A percentile compares a stretch with the other conserved stretches of the same genome.
These are phyloP conservation scores for Xylariaceae sp. DNA, from an alignment of 2,329 filamentous ascomycete species.

Conservation along the genomic window DNA sequence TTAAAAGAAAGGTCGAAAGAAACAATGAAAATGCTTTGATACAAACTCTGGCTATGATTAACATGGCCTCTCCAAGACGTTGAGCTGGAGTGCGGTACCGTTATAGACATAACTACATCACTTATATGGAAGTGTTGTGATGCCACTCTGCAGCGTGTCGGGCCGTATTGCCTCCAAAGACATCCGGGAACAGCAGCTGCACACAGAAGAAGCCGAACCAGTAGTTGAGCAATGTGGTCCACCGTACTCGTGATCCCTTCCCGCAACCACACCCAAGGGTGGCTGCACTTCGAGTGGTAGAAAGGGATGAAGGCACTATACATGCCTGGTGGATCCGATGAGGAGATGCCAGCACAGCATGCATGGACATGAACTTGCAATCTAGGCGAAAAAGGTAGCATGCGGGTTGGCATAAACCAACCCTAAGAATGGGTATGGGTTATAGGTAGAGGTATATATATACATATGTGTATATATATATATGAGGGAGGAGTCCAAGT, in stretches of 20 bases:
- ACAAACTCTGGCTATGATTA: background rate
- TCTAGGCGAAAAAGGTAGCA: conserved; percentile 33
- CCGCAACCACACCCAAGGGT: conserved; percentile 12
- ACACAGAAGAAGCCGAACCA: conserved; percentile 11
- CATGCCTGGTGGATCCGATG: conserved; percentile 30
- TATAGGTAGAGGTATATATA: background rate
- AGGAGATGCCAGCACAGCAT: conserved; percentile 33
- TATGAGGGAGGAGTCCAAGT: conserved; percentile 21
- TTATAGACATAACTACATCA: background rate
- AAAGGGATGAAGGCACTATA: conserved; percentile 23
- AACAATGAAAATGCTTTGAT: background rate
- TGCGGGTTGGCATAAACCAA: conserved; percentile 22
- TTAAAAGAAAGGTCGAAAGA: background rate
- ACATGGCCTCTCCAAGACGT: background rate
- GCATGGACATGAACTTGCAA: conserved; percentile 30
- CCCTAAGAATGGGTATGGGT: too few species aligned
- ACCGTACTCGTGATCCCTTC: conserved; percentile 10
- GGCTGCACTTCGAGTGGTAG: conserved; percentile 17
- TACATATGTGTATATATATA: conserved; percentile 13
- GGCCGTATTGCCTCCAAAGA: conserved; percentile 11
- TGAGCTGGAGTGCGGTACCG: background rate
- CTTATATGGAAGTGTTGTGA: conserved; percentile 6
- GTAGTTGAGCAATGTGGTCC: conserved; percentile 6
- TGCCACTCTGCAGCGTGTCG: conserved; percentile 14
- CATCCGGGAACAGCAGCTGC: conserved; percentile 5